Conservation (phyloP, 2,329 filamentous ascomycete species). For the Ophidiomyces ophidiicola region DNA sequence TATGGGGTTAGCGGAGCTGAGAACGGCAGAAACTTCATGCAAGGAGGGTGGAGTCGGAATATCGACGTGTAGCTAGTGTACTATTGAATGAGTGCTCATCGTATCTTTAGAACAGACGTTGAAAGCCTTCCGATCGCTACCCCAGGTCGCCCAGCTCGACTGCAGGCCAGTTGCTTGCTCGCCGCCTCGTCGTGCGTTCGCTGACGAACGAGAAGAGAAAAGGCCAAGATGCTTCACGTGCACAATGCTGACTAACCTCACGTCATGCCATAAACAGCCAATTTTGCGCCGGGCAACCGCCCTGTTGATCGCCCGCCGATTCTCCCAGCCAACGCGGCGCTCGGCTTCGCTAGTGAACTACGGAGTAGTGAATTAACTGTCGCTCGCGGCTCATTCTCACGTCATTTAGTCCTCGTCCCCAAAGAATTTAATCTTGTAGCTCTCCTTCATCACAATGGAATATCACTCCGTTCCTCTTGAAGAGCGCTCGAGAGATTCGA, state of each 20-base stretch:
- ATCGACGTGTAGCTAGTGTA: background rate
- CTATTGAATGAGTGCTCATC: slow-evolving; percentile 4
- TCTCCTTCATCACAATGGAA: slow-evolving; percentile 39
- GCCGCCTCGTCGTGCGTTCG: background rate
- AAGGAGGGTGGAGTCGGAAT: slow-evolving; percentile 11
- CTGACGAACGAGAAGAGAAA: background rate
- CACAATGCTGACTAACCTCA: background rate
- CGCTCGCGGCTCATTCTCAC: no score
- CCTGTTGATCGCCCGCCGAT: background rate
- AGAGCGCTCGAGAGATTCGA: slow-evolving; percentile 48
- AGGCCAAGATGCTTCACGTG: background rate
- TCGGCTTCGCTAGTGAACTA: no score
- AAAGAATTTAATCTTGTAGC: no score
- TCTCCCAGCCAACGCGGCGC: background rate
- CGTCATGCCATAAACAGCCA: slow-evolving; percentile 1
- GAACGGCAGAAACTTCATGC: slow-evolving; percentile 7
- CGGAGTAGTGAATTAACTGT: no score
- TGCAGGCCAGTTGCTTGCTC: slow-evolving; percentile 1
- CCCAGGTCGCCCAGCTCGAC: slow-evolving; percentile 1
- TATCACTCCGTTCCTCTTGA: slow-evolving; percentile 53
- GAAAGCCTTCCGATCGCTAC: slow-evolving; percentile 3
- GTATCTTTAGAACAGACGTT: slow-evolving; percentile 2
- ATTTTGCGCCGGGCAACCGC: background rate
- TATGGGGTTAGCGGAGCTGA: slow-evolving; percentile 3
- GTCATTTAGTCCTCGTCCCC: no score